Evolutionary conservation across 345 rosid species (phyloP).

Genomic region (Geranium rotundifolium): DNA sequence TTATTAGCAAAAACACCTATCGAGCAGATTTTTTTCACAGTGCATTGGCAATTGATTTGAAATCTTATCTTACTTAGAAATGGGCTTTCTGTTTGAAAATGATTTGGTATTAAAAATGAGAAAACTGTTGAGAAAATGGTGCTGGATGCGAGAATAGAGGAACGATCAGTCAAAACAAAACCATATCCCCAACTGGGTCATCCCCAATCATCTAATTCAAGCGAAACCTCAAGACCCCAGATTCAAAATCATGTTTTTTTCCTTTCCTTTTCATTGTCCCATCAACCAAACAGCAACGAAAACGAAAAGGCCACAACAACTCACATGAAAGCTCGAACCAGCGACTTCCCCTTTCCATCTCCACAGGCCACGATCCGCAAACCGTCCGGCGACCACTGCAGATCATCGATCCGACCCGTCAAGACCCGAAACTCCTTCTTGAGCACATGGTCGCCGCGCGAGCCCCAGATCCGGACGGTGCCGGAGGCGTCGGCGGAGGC

Average conservation of each 20-base stretch:
- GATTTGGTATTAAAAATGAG: too few relatives aligned
- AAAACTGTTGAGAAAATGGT: too few relatives aligned
- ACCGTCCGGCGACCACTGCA: slow-evolving; percentile 97
- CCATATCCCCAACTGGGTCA: too few relatives aligned
- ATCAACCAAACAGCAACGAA: neutral
- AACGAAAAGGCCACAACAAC: slow-evolving; percentile 10
- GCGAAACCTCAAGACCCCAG: neutral
- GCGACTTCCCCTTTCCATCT: slow-evolving; percentile 87
- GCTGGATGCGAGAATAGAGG: too few relatives aligned
- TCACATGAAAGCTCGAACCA: slow-evolving; percentile 96
- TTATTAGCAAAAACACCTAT: too few relatives aligned
- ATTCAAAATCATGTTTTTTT: too few relatives aligned
- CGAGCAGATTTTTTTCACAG: too few relatives aligned
- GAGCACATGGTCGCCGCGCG: slow-evolving; percentile 63
- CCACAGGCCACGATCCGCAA: slow-evolving; percentile 87
- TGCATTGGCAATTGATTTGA: neutral
- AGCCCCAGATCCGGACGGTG: slow-evolving; percentile 91
- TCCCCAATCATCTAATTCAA: neutral
- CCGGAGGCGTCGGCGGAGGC: slow-evolving; percentile 94
- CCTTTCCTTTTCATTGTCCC: neutral
- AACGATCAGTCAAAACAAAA: too few relatives aligned
- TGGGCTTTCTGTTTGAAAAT: too few relatives aligned
- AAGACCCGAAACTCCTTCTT: slow-evolving; percentile 89
- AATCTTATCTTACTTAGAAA: too few relatives aligned
- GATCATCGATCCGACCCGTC: slow-evolving; percentile 96